A percentile compares a stretch with the other conserved stretches of the same genome.
These are phyloP conservation scores for Kodamaea fungicola DNA, from an alignment of 1,139 yeast genomes.

Conservation along the genomic window DNA sequence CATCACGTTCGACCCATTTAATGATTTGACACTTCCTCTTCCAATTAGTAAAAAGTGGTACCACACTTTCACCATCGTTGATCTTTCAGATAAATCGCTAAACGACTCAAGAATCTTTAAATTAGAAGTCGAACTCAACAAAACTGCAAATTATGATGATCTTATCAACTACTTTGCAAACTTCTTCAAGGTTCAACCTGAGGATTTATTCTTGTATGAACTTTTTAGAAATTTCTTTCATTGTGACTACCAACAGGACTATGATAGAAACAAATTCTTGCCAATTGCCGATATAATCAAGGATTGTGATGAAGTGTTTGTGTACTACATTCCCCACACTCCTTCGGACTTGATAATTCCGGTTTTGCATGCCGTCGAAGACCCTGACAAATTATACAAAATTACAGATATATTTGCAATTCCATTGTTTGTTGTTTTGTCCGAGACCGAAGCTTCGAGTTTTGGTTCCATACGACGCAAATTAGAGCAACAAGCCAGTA, in stretches of 20 bases:
- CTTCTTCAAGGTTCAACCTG: conserved; percentile 42
- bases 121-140: conserved; percentile 69
- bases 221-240: conserved; percentile 68
- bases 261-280: conserved; percentile 54
- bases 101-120: conserved; percentile 22
- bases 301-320: conserved; percentile 59
- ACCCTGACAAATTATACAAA: conserved; percentile 37
- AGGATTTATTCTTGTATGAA: conserved; percentile 61
- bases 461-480: conserved; percentile 57
- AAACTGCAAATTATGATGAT: conserved; percentile 62
- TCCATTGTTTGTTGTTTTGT: conserved; percentile 68
- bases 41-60: conserved; percentile 79
- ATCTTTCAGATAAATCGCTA: conserved; percentile 47
- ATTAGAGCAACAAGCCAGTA: conserved; percentile 38
- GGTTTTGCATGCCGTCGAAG: conserved; percentile 54
- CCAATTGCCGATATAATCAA: conserved; percentile 71
- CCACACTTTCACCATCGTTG: conserved; percentile 60
- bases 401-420: conserved; percentile 53
- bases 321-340: conserved; percentile 61
- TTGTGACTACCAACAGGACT: conserved; percentile 62
- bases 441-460: conserved; percentile 43
- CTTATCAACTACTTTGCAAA: conserved; percentile 58
- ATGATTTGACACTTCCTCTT: conserved; percentile 84
- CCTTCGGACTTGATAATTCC: conserved; percentile 59
- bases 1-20: conserved; percentile 91